These are phyloP conservation scores for Morella rubra DNA, from an alignment of 306 rosid species.

Conservation along the genomic window DNA sequence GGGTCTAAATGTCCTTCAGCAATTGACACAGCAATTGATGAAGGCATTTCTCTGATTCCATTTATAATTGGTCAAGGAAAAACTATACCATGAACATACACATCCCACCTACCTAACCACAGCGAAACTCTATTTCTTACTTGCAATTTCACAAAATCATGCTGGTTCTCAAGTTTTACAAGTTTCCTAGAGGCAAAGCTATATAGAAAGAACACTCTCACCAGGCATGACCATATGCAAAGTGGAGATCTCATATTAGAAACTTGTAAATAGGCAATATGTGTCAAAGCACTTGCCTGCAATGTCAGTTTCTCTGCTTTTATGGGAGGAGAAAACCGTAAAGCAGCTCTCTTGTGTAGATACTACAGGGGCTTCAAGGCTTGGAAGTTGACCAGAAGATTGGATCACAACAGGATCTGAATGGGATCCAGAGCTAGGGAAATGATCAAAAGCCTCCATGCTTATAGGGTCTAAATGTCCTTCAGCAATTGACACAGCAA, in stretches of 20 bases:
- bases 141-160: not conserved
- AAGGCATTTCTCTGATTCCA: conserved; percentile 64
- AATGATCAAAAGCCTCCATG: conserved; percentile 65
- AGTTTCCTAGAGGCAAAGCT: conserved; percentile 8
- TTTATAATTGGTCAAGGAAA: conserved; percentile 48
- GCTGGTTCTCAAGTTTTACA: conserved; percentile 11
- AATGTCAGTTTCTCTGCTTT: conserved; percentile 32
- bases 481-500: conserved; percentile 79
- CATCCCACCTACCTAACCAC: not conserved
- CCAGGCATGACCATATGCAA: conserved; percentile 12
- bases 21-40: conserved; percentile 64
- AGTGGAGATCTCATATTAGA: not conserved
- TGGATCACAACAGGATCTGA: conserved; percentile 29
- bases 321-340: conserved; percentile 43
- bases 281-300: conserved; percentile 50
- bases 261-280: not conserved
- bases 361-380: conserved; percentile 37
- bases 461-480: conserved; percentile 80
- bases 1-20: conserved; percentile 90
- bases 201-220: not conserved
- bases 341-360: conserved; percentile 45
- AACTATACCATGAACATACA: conserved; percentile 1
- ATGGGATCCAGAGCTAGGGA: conserved; percentile 33
- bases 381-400: conserved; percentile 28
- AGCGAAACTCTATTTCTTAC: not conserved